Percentiles rank a stretch among this genome's conserved stretches.
These are phyloP conservation scores for Colletotrichum neosansevieriae DNA, from an alignment of 2,329 filamentous ascomycete genomes.

Conservation along the genomic window DNA sequence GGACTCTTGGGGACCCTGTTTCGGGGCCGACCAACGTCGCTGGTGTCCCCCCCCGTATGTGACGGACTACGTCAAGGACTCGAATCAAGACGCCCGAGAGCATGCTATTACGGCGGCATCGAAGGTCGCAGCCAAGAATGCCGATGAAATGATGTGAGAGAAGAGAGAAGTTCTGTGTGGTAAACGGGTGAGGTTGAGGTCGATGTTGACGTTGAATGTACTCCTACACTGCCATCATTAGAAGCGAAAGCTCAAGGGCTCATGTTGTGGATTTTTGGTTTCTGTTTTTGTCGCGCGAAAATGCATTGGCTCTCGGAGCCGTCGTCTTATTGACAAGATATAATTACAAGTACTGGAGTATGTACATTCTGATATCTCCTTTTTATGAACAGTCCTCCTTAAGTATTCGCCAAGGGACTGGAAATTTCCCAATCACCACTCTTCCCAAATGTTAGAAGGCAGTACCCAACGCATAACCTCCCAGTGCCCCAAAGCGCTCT, in stretches of 20 bases:
- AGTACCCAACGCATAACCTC: conserved; percentile 88
- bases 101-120: conserved; percentile 44
- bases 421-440: conserved; percentile 71
- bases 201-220: too few relatives aligned
- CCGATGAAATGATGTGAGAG: too few relatives aligned
- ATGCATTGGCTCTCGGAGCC: neutral
- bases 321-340: neutral
- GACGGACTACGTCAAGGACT: conserved; percentile 52
- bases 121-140: neutral
- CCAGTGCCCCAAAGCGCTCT: conserved; percentile 89
- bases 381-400: neutral
- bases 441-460: conserved; percentile 84
- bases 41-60: conserved; percentile 71
- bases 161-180: too few relatives aligned
- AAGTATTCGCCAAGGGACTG: neutral
- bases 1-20: conserved; percentile 72
- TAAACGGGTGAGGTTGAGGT: too few relatives aligned
- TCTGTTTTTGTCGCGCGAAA: neutral
- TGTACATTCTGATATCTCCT: conserved; percentile 15
- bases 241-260: too few relatives aligned
- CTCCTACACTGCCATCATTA: too few relatives aligned
- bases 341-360: conserved; percentile 7
- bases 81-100: conserved; percentile 47
- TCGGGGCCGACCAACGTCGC: conserved; percentile 70
- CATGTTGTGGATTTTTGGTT: neutral